A percentile compares a stretch with the other conserved stretches of the same genome.
Conservation (phyloP, 1,284 basidiomycete genomes). For the Ganoderma meredithae region DNA sequence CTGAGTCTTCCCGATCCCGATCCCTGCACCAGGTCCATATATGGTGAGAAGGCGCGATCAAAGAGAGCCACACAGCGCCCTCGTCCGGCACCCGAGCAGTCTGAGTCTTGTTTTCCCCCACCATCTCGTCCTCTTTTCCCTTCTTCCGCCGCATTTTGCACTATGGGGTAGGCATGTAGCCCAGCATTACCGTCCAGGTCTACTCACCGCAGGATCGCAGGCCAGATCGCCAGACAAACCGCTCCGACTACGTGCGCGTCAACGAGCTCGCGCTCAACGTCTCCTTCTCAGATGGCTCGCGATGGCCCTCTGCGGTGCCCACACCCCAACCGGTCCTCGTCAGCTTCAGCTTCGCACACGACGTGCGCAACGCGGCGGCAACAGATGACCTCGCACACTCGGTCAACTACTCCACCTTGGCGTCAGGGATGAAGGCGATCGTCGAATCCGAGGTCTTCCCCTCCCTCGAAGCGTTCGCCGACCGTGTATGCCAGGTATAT, state of each 20-base stretch:
- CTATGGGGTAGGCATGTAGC: conserved; percentile 14
- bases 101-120: not conserved
- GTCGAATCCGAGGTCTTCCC: conserved; percentile 43
- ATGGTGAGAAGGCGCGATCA: not conserved
- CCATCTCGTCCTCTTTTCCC: not conserved
- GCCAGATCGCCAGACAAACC: not conserved
- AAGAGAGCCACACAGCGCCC: not conserved
- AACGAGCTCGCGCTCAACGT: conserved; percentile 55
- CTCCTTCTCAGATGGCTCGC: conserved; percentile 49
- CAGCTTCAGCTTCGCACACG: conserved; percentile 61
- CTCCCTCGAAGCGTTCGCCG: conserved; percentile 52
- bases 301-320: conserved; percentile 48
- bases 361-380: conserved; percentile 58
- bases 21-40: no score
- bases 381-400: conserved; percentile 66
- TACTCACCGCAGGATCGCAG: not conserved
- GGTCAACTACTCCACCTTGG: conserved; percentile 65
- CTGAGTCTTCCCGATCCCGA: not conserved
- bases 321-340: conserved; percentile 66
- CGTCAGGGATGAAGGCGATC: conserved; percentile 42
- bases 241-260: conserved; percentile 53
- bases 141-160: not conserved
- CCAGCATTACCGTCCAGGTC: not conserved
- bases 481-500: conserved; percentile 52
- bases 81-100: no score